Conservation (phyloP, 1,139 yeast genomes). For the Geotrichum macrosporum region DNA sequence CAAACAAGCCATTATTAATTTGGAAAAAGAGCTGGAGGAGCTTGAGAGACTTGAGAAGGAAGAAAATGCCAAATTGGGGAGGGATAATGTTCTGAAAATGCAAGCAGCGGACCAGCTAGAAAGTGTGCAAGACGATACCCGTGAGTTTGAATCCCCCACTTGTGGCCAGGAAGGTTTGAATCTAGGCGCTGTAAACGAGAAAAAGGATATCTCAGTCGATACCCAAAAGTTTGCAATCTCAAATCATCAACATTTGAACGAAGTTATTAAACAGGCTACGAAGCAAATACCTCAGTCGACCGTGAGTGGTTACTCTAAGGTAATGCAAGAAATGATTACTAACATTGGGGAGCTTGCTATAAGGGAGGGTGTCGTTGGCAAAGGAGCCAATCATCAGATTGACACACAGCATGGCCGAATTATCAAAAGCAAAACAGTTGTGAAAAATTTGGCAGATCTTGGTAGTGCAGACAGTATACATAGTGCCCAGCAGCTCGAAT, state of each 20-base stretch:
- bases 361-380: too few species aligned
- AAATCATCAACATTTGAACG: neutral
- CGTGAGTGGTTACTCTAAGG: constrained; percentile 1
- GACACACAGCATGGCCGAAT: neutral
- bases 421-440: constrained; percentile 2
- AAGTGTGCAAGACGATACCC: too few species aligned
- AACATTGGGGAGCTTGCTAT: constrained; percentile 1
- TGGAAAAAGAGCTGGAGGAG: constrained; percentile 11
- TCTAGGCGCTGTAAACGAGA: too few species aligned
- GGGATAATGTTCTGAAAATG: too few species aligned
- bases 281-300: constrained; percentile 1
- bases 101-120: too few species aligned
- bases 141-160: too few species aligned
- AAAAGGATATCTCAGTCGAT: too few species aligned
- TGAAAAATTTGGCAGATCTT: neutral
- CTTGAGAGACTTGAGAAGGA: constrained; percentile 5
- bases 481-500: neutral
- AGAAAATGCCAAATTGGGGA: neutral
- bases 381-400: too few species aligned
- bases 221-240: too few species aligned
- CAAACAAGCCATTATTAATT: constrained; percentile 7
- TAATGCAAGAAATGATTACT: constrained; percentile 10
- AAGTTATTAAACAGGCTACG: constrained; percentile 6
- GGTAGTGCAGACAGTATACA: neutral
- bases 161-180: too few species aligned